Conservation (phyloP, 208 protist species). For the Leishmania major region DNA sequence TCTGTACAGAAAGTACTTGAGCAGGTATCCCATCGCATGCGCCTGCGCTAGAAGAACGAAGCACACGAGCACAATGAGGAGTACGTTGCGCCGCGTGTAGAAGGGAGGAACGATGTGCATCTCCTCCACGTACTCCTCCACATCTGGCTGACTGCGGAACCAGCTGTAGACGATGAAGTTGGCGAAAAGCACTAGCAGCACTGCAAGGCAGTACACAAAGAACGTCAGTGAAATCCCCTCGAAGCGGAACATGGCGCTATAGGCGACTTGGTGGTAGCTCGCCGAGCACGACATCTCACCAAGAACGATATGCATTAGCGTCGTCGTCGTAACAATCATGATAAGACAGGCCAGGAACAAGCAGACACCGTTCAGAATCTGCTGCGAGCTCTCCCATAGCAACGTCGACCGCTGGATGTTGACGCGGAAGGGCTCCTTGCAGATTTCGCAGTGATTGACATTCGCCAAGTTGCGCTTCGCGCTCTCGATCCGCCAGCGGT, state of each 20-base stretch:
- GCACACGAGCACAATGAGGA: constrained; percentile 35
- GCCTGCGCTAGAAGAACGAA: constrained; percentile 48
- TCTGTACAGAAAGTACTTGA: constrained; percentile 70
- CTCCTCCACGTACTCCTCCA: constrained; percentile 48
- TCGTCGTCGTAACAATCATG: constrained; percentile 35
- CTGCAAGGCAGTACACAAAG: constrained; percentile 50
- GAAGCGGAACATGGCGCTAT: constrained; percentile 59
- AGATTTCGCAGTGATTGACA: constrained; percentile 83
- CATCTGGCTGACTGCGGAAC: constrained; percentile 58
- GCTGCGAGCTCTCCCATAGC: constrained; percentile 46
- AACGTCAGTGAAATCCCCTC: constrained; percentile 55
- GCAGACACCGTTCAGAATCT: constrained; percentile 35
- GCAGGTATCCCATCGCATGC: constrained; percentile 54
- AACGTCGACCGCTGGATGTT: constrained; percentile 49
- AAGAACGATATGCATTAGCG: constrained; percentile 33
- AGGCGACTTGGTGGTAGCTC: constrained; percentile 60
- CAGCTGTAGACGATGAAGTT: constrained; percentile 63
- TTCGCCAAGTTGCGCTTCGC: constrained; percentile 66
- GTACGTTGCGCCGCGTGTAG: constrained; percentile 47
- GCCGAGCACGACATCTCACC: constrained; percentile 68
- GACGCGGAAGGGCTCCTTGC: constrained; percentile 65
- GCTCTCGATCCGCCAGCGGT: constrained; percentile 80
- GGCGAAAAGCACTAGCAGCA: constrained; percentile 49
- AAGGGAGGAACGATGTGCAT: constrained; percentile 64
- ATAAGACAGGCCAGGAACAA: constrained; percentile 44